Percentiles rank a stretch among this genome's conserved stretches.
Conservation (phyloP, 2,329 filamentous ascomycete species). For the Diplocarpon rosae region DNA sequence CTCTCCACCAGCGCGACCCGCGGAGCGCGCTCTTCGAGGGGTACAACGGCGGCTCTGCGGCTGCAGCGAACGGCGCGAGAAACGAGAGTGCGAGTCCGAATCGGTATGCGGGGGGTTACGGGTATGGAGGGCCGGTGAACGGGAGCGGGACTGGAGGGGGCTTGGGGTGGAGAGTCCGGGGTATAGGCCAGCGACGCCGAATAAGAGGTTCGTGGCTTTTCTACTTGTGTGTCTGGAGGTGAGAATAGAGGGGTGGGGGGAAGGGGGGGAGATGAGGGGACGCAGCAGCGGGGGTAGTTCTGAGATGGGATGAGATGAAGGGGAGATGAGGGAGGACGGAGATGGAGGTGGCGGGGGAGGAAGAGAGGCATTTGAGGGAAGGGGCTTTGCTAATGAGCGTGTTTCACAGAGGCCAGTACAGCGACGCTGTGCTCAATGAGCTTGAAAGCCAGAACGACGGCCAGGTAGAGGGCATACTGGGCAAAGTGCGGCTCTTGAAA, state of each 20-base stretch:
- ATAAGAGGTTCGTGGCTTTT: slow-evolving; percentile 51
- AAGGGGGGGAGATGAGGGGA: background rate
- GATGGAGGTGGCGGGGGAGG: background rate
- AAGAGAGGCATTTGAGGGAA: background rate
- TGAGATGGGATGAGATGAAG: background rate
- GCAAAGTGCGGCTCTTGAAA: slow-evolving; percentile 83
- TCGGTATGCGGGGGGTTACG: slow-evolving; percentile 29
- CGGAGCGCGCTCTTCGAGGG: slow-evolving; percentile 65
- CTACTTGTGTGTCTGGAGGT: background rate
- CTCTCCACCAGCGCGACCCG: slow-evolving; percentile 63
- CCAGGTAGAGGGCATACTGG: slow-evolving; percentile 80
- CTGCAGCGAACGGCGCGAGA: slow-evolving; percentile 21
- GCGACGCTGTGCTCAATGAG: slow-evolving; percentile 80
- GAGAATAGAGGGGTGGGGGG: background rate
- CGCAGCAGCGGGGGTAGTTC: background rate
- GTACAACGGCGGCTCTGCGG: slow-evolving; percentile 46
- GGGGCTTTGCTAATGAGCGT: background rate
- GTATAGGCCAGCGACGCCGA: slow-evolving; percentile 62
- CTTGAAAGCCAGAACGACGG: slow-evolving; percentile 92
- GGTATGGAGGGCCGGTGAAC: slow-evolving; percentile 38
- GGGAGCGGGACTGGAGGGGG: slow-evolving; percentile 16
- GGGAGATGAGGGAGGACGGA: background rate
- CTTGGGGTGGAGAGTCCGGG: slow-evolving; percentile 28
- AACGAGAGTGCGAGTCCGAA: slow-evolving; percentile 5
- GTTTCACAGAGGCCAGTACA: slow-evolving; percentile 67